Percentiles rank a stretch among this genome's conserved stretches.
These are phyloP conservation scores for Cladosporium oxysporum DNA, from an alignment of 2,329 filamentous ascomycete genomes.

Conservation along the genomic window DNA sequence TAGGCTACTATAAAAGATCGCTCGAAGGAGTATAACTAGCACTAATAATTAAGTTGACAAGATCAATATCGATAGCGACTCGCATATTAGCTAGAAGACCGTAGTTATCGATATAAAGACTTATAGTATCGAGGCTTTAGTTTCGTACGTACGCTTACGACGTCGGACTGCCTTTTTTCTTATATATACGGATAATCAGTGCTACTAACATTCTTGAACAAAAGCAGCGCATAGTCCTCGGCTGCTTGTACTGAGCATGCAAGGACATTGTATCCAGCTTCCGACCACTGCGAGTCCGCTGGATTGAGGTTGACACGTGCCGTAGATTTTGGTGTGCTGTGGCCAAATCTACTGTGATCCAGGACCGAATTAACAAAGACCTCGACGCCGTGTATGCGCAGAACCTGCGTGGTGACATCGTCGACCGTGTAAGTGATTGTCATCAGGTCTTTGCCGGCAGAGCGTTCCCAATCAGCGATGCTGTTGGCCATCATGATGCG, in stretches of 20 bases:
- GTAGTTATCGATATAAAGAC: no score
- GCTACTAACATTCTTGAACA: background rate
- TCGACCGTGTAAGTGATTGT: constrained; percentile 30
- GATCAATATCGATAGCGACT: no score
- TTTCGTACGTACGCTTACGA: no score
- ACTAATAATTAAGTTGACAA: no score
- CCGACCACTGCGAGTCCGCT: background rate
- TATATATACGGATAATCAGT: no score
- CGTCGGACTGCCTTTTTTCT: no score
- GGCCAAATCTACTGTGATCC: background rate
- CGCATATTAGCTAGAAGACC: no score
- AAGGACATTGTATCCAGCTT: constrained; percentile 6
- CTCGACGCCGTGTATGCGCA: constrained; percentile 6
- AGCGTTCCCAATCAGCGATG: constrained; percentile 30
- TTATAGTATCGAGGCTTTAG: no score
- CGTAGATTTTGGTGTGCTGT: background rate
- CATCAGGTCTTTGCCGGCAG: constrained; percentile 28
- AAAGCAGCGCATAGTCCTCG: background rate
- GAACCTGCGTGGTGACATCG: constrained; percentile 29
- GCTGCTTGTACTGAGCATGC: constrained; percentile 11
- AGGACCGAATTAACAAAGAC: background rate
- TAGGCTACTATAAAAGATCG: no score
- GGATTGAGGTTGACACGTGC: background rate
- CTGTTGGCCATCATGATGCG: constrained; percentile 31
- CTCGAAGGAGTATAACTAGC: no score